Evolutionary conservation across 495 filamentous ascomycete species (phyloP).

Genomic region (Rhizodiscina lignyota): DNA sequence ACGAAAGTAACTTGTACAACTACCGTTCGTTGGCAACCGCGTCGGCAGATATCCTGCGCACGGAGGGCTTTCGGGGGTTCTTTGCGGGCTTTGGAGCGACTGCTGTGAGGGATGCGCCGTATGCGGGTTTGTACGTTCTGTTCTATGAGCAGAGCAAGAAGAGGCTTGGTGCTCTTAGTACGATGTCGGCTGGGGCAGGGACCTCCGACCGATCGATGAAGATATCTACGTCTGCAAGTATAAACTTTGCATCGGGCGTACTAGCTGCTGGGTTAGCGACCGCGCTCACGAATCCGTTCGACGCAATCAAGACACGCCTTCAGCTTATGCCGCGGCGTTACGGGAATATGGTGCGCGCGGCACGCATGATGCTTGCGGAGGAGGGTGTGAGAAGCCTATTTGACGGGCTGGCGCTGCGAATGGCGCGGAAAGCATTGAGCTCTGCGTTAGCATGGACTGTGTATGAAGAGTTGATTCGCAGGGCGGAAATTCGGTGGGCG

Average conservation of each 20-base stretch:
- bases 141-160: slow-evolving; percentile 87
- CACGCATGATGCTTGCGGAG: slow-evolving; percentile 56
- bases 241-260: slow-evolving; percentile 73
- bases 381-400: slow-evolving; percentile 72
- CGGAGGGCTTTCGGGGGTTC: slow-evolving; percentile 68
- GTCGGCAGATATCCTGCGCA: slow-evolving; percentile 51
- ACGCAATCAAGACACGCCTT: slow-evolving; percentile 87
- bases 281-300: slow-evolving; percentile 85
- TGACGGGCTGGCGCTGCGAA: slow-evolving; percentile 73
- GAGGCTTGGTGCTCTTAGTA: slow-evolving; percentile 27
- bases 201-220: slow-evolving; percentile 9
- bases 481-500: slow-evolving; percentile 48
- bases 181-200: slow-evolving; percentile 8
- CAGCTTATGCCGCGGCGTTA: slow-evolving; percentile 79
- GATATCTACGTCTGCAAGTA: slow-evolving; percentile 29
- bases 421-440: slow-evolving; percentile 81
- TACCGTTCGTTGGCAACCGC: slow-evolving; percentile 68
- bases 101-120: slow-evolving; percentile 82
- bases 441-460: slow-evolving; percentile 89
- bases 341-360: slow-evolving; percentile 67
- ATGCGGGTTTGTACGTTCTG: slow-evolving; percentile 85
- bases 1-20: slow-evolving; percentile 68
- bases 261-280: slow-evolving; percentile 69
- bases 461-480: slow-evolving; percentile 81
- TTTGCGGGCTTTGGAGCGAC: slow-evolving; percentile 91